Base-by-base conservation (phyloP, 345 rosid species). In the Litchi chinensis region DNA sequence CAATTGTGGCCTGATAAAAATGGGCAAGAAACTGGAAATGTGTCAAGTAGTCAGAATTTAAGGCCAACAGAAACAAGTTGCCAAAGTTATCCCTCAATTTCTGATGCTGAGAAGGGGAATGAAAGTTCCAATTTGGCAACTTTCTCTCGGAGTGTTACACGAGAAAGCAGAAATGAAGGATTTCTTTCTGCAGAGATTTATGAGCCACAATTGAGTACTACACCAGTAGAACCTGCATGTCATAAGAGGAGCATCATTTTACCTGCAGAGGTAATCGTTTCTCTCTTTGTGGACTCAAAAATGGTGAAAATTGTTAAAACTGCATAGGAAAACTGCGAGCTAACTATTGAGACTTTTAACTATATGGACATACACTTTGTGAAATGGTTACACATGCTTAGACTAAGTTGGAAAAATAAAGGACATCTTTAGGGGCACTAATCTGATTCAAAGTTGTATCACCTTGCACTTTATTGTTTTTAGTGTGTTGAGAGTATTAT, bases 251-350 rank as follows among this genome's bases (percentile, higher is more conserved):
- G 59, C 50, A 73, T 65, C 70, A 77, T 86, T 83, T 82, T 89
- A 3, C 89, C 91, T 56, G 85, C 88, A 68, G 84, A 78, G 95
- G 95, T 87, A 87, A 66, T 11, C 64, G 9, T 3, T 70, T 60
- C 77, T 75, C 19, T 59, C 76, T 73, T 81, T 77, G 22, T 24
- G 56, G 5, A 2, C 5, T 41, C n/a, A 15, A 50, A 18, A 59
- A 7, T 13, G 19, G 22, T 62, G 56, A 43, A 56, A 57, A 57
- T 0, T 60, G 22, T 74, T 6, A 74, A 60, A 39, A 18, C 21
- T 73, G 52, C 43, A 44, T 5, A 41, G 26, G 5, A 73, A 59
- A 10, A 52, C 0, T 11, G 13, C 6, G 24, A 6, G 24, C 18
- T 63, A 41, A 16, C 22, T 0, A 37, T 74, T 10, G 21, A 62